Conservation (phyloP, 2,329 filamentous ascomycete species). For the Aspergillus niger region DNA sequence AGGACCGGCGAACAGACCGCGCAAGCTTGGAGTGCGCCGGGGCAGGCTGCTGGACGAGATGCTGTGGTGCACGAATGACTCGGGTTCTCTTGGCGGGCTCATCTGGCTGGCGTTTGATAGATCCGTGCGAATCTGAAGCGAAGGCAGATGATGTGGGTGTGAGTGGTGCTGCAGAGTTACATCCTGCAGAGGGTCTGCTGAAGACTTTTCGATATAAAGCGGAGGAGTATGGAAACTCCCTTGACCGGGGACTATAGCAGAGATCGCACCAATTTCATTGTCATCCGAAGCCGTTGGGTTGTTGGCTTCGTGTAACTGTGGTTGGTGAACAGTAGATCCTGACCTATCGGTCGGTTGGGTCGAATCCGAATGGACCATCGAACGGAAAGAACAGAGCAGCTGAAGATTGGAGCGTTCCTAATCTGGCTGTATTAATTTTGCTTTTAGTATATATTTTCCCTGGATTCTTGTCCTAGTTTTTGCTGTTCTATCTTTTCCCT, state of each 20-base stretch:
- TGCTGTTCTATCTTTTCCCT: not conserved
- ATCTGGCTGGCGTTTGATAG: conserved; percentile 27
- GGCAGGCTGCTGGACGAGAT: conserved; percentile 46
- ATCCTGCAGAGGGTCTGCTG: conserved; percentile 15
- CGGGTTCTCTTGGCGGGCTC: conserved; percentile 35
- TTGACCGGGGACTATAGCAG: conserved; percentile 18
- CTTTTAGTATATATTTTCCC: not conserved
- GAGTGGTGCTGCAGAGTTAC: conserved; percentile 12
- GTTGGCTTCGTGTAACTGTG: conserved; percentile 24
- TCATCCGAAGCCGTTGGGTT: conserved; percentile 20
- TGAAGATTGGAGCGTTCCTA: too few species aligned
- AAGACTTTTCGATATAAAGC: conserved; percentile 9
- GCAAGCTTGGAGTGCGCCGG: conserved; percentile 48
- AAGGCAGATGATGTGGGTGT: conserved; percentile 23
- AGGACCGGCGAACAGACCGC: conserved; percentile 40
- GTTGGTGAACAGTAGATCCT: conserved; percentile 18
- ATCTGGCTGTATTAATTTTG: not conserved
- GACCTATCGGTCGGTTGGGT: conserved; percentile 30
- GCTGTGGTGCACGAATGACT: conserved; percentile 42
- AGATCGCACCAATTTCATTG: conserved; percentile 19
- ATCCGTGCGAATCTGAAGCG: conserved; percentile 42
- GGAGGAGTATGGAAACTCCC: conserved; percentile 12
- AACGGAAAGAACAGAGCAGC: conserved; percentile 13
- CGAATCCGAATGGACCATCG: conserved; percentile 27
- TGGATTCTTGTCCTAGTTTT: not conserved